phyloP scores from a whole-genome alignment of 257 asterid genomes.

The Gentiana macrophylla region DNA sequence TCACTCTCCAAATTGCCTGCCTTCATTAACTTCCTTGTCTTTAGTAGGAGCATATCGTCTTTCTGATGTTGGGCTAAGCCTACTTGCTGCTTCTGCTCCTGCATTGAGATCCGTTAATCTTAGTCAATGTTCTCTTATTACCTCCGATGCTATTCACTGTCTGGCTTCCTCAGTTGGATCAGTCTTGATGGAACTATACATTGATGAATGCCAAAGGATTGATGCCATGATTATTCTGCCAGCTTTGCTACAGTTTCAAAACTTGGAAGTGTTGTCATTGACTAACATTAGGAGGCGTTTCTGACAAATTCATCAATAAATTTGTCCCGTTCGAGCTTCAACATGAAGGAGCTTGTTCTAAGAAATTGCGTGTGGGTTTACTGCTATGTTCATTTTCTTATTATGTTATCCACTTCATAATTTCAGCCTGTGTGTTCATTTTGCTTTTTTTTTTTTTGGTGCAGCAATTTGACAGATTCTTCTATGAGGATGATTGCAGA shows the following conservation, averaged over 20 bases:
- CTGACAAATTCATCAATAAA: conserved; percentile 50
- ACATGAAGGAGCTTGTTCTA: conserved; percentile 72
- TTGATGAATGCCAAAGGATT: conserved; percentile 55
- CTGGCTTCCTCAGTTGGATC: conserved; percentile 50
- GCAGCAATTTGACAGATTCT: conserved; percentile 66
- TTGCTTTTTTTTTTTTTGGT: conserved; percentile 9
- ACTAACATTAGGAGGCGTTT: conserved; percentile 56
- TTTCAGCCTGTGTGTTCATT: neutral
- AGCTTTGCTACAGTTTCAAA: conserved; percentile 47
- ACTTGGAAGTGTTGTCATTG: conserved; percentile 76
- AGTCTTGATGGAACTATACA: conserved; percentile 61
- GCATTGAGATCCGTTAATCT: conserved; percentile 70
- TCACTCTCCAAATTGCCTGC: conserved; percentile 42
- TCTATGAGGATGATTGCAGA: conserved; percentile 55
- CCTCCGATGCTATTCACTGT: conserved; percentile 55
- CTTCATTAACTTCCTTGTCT: conserved; percentile 55
- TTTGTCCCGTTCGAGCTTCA: conserved; percentile 43
- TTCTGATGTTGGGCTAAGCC: conserved; percentile 59
- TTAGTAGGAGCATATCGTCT: conserved; percentile 92
- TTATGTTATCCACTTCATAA: neutral
- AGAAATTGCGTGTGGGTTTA: conserved; percentile 65
- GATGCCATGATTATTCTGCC: conserved; percentile 73
- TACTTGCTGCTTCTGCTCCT: conserved; percentile 70
- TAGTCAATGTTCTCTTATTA: conserved; percentile 74
- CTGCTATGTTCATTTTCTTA: neutral